A percentile compares a stretch with the other conserved stretches of the same genome.
Conservation (phyloP, 2,329 filamentous ascomycete species). For the Pyricularia grisea region DNA sequence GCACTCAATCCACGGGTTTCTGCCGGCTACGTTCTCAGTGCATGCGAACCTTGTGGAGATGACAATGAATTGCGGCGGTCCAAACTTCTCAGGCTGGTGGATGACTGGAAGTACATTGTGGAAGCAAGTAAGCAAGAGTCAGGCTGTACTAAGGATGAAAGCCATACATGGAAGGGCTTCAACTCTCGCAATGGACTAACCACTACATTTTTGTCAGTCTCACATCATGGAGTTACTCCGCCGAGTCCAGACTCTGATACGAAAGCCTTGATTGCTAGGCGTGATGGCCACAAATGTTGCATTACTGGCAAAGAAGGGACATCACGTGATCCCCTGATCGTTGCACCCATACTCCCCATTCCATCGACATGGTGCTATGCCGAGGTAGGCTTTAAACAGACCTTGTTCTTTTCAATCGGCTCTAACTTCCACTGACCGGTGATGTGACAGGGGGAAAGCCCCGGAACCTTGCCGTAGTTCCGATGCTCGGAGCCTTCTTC, state of each 20-base stretch:
- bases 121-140: conserved; percentile 12
- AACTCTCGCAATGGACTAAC: neutral
- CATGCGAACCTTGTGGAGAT: neutral
- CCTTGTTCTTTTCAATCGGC: neutral
- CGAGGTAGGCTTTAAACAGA: conserved; percentile 8
- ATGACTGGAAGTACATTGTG: conserved; percentile 16
- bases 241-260: conserved; percentile 7
- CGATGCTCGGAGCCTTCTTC: conserved; percentile 21
- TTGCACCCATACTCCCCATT: conserved; percentile 14
- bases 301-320: conserved; percentile 15
- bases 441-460: neutral
- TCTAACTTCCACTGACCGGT: neutral
- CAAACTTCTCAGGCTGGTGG: neutral
- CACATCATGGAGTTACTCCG: conserved; percentile 7
- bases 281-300: conserved; percentile 15
- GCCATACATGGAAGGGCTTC: no score
- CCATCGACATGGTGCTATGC: conserved; percentile 13
- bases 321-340: conserved; percentile 13
- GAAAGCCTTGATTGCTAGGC: conserved; percentile 9
- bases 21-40: neutral
- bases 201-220: conserved; percentile 7
- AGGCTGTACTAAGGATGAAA: no score
- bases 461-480: conserved; percentile 8
- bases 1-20: neutral
- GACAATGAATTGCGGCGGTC: neutral